Evolutionary conservation across 805 yeast species (phyloP).

Genomic region (Maudiozyma pseudohumilis): DNA sequence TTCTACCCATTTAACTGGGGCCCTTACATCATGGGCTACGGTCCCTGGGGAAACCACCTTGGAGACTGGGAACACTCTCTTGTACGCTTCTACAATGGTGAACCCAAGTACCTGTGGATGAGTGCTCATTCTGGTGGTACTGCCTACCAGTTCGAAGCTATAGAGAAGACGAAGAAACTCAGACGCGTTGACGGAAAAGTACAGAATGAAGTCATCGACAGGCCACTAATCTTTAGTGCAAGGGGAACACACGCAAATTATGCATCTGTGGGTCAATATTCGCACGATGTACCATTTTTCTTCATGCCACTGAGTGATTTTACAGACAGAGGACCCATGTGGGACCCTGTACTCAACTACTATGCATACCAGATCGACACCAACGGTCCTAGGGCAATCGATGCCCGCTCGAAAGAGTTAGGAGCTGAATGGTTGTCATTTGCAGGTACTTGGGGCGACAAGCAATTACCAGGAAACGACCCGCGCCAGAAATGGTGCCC

Average conservation of each 20-base stretch:
- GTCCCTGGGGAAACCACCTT: constrained; percentile 92
- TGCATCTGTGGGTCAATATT: constrained; percentile 90
- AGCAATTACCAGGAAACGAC: constrained; percentile 52
- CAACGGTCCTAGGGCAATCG: constrained; percentile 31
- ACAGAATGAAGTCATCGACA: constrained; percentile 45
- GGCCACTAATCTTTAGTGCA: constrained; percentile 81
- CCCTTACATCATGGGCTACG: constrained; percentile 93
- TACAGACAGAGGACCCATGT: constrained; percentile 88
- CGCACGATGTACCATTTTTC: constrained; percentile 76
- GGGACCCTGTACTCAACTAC: constrained; percentile 85
- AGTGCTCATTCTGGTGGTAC: constrained; percentile 97
- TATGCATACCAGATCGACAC: constrained; percentile 70
- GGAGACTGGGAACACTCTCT: constrained; percentile 98
- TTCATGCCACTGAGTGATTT: constrained; percentile 84
- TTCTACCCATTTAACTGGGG: constrained; percentile 91
- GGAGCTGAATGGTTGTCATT: constrained; percentile 71
- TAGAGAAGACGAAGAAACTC: constrained; percentile 32
- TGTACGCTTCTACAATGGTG: constrained; percentile 73
- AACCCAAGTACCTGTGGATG: constrained; percentile 85
- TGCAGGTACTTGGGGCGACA: constrained; percentile 88
- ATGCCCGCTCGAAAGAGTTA: constrained; percentile 18
- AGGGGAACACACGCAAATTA: constrained; percentile 97
- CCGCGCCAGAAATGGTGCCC: constrained; percentile 79
- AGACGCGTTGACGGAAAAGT: constrained; percentile 83
- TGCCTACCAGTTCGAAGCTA: constrained; percentile 56